Conservation (phyloP, 1,284 basidiomycete genomes). For the Phaffia rhodozyma region DNA sequence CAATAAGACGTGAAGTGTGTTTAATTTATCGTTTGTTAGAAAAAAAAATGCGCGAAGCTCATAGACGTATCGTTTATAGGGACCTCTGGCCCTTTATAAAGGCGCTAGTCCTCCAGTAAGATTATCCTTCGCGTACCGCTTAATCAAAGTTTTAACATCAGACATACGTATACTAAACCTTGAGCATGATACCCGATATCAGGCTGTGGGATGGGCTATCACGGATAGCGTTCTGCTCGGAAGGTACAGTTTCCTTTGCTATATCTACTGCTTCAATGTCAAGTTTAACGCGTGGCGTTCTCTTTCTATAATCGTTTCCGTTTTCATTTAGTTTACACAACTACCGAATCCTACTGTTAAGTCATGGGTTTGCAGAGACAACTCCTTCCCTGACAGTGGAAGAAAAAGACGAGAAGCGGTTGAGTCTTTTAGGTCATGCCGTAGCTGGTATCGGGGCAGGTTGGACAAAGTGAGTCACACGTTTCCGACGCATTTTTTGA, state of each 20-base stretch:
- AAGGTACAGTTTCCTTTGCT: conserved; percentile 23
- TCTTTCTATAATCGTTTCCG: background rate
- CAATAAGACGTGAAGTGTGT: conserved; percentile 28
- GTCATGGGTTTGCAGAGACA: conserved; percentile 30
- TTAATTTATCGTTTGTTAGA: background rate
- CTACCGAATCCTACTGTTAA: conserved; percentile 30
- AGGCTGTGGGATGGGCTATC: conserved; percentile 34
- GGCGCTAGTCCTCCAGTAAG: conserved; percentile 24
- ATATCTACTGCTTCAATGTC: background rate
- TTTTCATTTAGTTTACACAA: conserved; percentile 30
- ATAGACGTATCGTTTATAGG: conserved; percentile 20
- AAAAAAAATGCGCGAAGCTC: background rate
- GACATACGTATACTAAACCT: conserved; percentile 24
- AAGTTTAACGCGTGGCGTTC: background rate
- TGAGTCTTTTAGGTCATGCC: conserved; percentile 32
- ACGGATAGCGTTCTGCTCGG: conserved; percentile 37
- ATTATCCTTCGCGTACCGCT: background rate
- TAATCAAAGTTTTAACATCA: background rate
- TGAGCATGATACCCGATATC: too few relatives aligned
- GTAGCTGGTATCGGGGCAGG: conserved; percentile 34
- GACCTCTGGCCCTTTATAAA: conserved; percentile 33
- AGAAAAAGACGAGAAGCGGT: conserved; percentile 20
- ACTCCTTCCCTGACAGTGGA: conserved; percentile 19
- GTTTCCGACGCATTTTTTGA: too few relatives aligned
- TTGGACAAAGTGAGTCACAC: conserved; percentile 32